phyloP scores from a whole-genome alignment of 2,329 filamentous ascomycete genomes.

The Calonectria hawksworthii region DNA sequence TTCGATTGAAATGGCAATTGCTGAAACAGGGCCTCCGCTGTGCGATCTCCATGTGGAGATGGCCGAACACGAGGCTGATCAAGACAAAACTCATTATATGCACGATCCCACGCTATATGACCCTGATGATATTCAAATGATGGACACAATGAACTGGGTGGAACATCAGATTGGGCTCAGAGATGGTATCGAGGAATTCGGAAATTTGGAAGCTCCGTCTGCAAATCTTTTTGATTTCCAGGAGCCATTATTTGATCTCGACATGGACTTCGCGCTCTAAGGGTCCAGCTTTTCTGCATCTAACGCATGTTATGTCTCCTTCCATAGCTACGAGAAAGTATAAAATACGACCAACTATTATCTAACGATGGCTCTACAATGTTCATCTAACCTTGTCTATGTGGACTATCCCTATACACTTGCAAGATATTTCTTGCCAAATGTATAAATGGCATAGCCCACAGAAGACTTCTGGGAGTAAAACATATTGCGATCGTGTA shows the following conservation, averaged over 20 bases:
- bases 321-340: too few species aligned
- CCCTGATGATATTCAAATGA: not conserved
- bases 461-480: constrained; percentile 34
- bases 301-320: too few species aligned
- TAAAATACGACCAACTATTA: too few species aligned
- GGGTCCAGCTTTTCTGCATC: too few species aligned
- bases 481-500: constrained; percentile 46
- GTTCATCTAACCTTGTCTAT: too few species aligned
- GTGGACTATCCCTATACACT: not conserved
- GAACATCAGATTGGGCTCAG: too few species aligned
- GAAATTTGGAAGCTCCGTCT: too few species aligned
- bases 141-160: not conserved
- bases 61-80: not conserved
- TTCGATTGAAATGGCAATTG: not conserved
- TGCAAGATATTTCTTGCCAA: constrained; percentile 33
- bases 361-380: not conserved
- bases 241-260: not conserved
- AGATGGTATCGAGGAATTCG: too few species aligned
- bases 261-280: too few species aligned
- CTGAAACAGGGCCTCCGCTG: not conserved
- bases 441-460: constrained; percentile 49
- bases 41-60: not conserved
- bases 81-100: not conserved
- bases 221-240: not conserved
- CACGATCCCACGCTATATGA: not conserved